Percentiles rank a stretch among this genome's conserved stretches.
Evolutionary conservation across 2,329 filamentous ascomycete genomes (phyloP).

Genomic region (Tolypocladium ophioglossoides): DNA sequence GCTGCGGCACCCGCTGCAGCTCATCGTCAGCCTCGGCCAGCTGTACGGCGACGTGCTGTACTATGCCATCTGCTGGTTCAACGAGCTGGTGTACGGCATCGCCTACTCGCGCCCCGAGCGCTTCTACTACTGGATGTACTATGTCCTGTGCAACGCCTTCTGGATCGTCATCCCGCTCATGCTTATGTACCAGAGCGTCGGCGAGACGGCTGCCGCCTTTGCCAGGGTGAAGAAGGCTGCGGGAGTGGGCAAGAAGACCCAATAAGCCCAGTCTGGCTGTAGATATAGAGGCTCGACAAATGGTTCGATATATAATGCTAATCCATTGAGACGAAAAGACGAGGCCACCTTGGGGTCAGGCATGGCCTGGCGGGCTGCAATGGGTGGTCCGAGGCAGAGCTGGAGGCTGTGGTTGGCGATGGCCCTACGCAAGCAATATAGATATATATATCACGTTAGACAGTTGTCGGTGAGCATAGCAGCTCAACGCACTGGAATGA

Average conservation of each 20-base stretch:
- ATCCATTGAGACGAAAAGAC: neutral
- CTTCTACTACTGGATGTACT: constrained; percentile 44
- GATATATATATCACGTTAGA: too few species aligned
- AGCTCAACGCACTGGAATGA: neutral
- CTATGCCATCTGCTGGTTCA: constrained; percentile 35
- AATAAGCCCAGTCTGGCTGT: neutral
- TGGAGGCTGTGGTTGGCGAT: too few species aligned
- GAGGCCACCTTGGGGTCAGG: too few species aligned
- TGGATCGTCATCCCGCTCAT: constrained; percentile 40
- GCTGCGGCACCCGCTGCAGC: constrained; percentile 36
- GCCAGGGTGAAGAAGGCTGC: constrained; percentile 13
- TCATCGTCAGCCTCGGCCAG: constrained; percentile 34
- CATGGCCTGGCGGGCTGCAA: too few species aligned
- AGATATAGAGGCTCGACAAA: neutral
- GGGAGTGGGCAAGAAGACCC: constrained; percentile 12
- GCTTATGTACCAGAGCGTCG: constrained; percentile 19
- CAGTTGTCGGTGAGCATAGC: neutral
- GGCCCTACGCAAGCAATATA: too few species aligned
- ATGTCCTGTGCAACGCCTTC: constrained; percentile 38
- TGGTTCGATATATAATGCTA: neutral
- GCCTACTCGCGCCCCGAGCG: constrained; percentile 39
- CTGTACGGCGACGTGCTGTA: constrained; percentile 44
- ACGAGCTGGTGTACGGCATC: constrained; percentile 24
- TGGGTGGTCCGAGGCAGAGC: too few species aligned
- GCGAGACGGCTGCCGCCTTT: constrained; percentile 15